These are phyloP conservation scores for Vigna unguiculata DNA, from an alignment of 306 rosid species.

Conservation along the genomic window DNA sequence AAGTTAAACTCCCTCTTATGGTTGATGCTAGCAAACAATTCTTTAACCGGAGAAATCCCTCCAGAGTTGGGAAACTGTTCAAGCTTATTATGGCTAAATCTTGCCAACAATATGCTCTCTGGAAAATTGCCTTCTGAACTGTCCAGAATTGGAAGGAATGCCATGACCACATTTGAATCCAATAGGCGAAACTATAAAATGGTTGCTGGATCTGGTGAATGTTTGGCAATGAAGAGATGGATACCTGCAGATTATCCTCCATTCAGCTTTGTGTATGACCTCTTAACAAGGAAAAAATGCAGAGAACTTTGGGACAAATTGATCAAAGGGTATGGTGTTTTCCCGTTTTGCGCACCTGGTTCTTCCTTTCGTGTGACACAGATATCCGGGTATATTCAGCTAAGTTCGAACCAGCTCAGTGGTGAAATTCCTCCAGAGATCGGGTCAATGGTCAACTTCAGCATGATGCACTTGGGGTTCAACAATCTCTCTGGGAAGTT, in stretches of 20 bases:
- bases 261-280: constrained; percentile 74
- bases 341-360: constrained; percentile 60
- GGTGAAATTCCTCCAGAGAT: constrained; percentile 81
- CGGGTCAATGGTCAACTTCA: constrained; percentile 70
- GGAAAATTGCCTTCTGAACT: constrained; percentile 77
- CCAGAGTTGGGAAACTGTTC: constrained; percentile 75
- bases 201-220: constrained; percentile 83
- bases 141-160: constrained; percentile 65
- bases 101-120: constrained; percentile 75
- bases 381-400: constrained; percentile 87
- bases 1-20: constrained; percentile 81
- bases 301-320: constrained; percentile 79
- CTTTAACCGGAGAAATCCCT: constrained; percentile 73
- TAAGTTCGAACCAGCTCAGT: constrained; percentile 68
- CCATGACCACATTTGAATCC: constrained; percentile 65
- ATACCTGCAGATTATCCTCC: constrained; percentile 97
- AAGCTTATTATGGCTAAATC: constrained; percentile 93
- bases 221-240: constrained; percentile 92
- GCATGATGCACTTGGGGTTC: constrained; percentile 75
- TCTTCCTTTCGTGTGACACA: constrained; percentile 49
- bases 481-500: constrained; percentile 70
- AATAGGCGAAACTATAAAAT: constrained; percentile 44
- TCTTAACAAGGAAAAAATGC: constrained; percentile 86
- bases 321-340: constrained; percentile 79
- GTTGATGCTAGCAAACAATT: constrained; percentile 92